Conservation (phyloP, 768 basidiomycete species). For the Boletus edulis region DNA sequence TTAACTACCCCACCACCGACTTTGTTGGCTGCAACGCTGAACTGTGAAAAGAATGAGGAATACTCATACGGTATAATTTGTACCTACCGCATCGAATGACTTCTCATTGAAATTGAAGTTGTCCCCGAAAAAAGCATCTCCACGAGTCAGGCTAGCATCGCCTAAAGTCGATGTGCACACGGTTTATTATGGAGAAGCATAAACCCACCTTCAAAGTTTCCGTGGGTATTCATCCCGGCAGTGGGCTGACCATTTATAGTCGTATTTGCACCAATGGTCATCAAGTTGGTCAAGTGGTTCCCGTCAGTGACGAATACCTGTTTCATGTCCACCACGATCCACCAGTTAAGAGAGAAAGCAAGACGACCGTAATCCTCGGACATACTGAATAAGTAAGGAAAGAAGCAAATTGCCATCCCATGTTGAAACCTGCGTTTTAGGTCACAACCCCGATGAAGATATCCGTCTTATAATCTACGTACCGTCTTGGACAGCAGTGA, state of each 20-base stretch:
- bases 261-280: slow-evolving; percentile 22
- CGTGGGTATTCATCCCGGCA: slow-evolving; percentile 17
- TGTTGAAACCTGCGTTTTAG: slow-evolving; percentile 16
- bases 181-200: no score
- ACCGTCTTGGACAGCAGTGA: slow-evolving; percentile 21
- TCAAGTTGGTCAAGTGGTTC: slow-evolving; percentile 25
- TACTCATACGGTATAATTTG: background rate
- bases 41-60: background rate
- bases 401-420: slow-evolving; percentile 15
- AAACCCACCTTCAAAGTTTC: slow-evolving; percentile 18
- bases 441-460: background rate
- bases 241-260: slow-evolving; percentile 5
- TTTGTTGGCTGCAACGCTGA: slow-evolving; percentile 9
- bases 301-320: slow-evolving; percentile 19
- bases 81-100: slow-evolving; percentile 13
- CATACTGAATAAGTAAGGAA: slow-evolving; percentile 18
- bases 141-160: slow-evolving; percentile 20
- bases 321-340: background rate
- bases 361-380: background rate
- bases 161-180: slow-evolving; percentile 4
- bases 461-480: background rate
- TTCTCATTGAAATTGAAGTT: slow-evolving; percentile 24
- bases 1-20: slow-evolving; percentile 16
- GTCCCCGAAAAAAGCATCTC: slow-evolving; percentile 20
- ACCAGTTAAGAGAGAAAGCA: background rate